Base-by-base conservation (phyloP, 78 protist genomes). In the Dictyostelium firmibasis region DNA sequence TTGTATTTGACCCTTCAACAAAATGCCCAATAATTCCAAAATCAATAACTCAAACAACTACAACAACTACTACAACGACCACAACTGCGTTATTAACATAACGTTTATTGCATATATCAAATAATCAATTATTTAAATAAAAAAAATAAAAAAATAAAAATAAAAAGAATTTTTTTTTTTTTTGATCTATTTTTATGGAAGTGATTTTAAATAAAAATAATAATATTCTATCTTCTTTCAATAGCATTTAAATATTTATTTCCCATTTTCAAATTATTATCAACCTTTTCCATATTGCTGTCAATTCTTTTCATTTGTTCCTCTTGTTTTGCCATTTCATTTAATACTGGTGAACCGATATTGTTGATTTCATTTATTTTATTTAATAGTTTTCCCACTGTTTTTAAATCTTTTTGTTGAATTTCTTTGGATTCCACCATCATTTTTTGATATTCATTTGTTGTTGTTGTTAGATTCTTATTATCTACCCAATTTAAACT, bases 231-330 rank as follows among this genome's bases (percentile, higher is more conserved):
- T 38, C 43, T 81, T 60, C 98, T 81, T 64, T 92, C 88, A 33
- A 97, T 93, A 5, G 91, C 89, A 60, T 91, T 93, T 50, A 97
- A 53, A 70, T 92, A 91, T 74, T 83, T 83, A 9, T 44, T 25
- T 50, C 96, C 98, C 8, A 91, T 81, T 44, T 92, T 91, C 41
- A 94, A 44, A 62, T 97, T 88, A 70, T 75, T 38, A 53, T 92
- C 96, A 18, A 97, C 78, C 67, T 97, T 91, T 25, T 93, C 87
- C 69, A 96, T 16, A 4, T 38, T 31, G 2, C 38, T 86, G 25
- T 85, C 57, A 29, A 96, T 96, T 18, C 53, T 53, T 38, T 64
- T 70, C 70, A 96, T 43, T 57, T 85, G 76, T n/a, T 86, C 95
- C 0, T 25, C n/a, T 64, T 87, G 93, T 10, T 41, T 57, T 1